These are phyloP conservation scores for Aureobasidium vineae DNA, from an alignment of 2,329 filamentous ascomycete species.

Conservation along the genomic window DNA sequence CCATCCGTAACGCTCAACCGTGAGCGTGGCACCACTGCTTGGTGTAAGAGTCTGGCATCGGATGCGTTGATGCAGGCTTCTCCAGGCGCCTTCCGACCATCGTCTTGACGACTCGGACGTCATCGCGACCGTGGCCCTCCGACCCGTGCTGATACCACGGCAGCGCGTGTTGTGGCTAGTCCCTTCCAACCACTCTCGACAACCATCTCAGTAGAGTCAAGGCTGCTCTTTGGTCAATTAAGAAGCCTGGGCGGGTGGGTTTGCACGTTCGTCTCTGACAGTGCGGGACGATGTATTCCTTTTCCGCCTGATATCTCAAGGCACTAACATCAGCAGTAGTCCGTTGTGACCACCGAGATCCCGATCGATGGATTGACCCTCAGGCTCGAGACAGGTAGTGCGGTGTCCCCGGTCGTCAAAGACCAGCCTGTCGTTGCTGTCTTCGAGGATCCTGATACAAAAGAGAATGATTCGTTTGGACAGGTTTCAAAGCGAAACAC, in stretches of 20 bases:
- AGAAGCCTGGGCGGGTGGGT: slow-evolving; percentile 17
- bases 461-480: background rate
- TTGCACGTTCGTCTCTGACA: slow-evolving; percentile 7
- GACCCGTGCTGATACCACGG: slow-evolving; percentile 4
- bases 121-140: background rate
- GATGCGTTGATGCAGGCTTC: slow-evolving; percentile 2
- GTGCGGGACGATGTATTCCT: slow-evolving; percentile 12
- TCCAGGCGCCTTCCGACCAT: slow-evolving; percentile 3
- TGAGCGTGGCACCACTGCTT: slow-evolving; percentile 15
- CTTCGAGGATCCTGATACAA: background rate
- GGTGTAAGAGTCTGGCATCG: background rate
- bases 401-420: background rate
- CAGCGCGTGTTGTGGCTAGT: no score
- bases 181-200: no score
- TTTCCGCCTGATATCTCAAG: no score
- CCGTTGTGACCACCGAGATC: background rate
- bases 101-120: slow-evolving; percentile 5
- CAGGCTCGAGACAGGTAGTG: background rate
- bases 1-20: slow-evolving; percentile 12
- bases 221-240: background rate
- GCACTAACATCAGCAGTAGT: no score
- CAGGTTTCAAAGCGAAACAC: background rate
- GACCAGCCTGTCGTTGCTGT: slow-evolving; percentile 8
- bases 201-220: no score
- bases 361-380: slow-evolving; percentile 7